A percentile compares a stretch with the other conserved stretches of the same genome.
Conservation (phyloP, 202 grass and related monocot species). For the Eragrostis tef region DNA sequence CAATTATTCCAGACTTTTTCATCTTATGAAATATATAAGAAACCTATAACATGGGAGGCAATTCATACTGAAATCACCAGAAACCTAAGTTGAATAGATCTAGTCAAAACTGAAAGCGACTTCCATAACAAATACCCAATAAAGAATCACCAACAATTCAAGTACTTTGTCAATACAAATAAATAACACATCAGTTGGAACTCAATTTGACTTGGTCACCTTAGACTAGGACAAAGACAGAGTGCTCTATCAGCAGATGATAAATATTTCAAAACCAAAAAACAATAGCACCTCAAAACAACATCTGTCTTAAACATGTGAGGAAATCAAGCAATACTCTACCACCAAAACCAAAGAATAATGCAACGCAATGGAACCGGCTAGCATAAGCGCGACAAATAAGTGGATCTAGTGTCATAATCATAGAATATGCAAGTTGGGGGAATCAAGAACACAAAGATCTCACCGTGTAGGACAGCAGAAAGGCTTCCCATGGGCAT, state of each 20-base stretch:
- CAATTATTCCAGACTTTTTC: conserved; percentile 21
- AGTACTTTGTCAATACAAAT: conserved; percentile 20
- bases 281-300: not conserved
- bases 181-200: not conserved
- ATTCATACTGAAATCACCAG: not conserved
- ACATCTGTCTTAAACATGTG: not conserved
- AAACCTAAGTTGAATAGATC: not conserved
- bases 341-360: conserved; percentile 22
- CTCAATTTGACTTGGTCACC: not conserved
- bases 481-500: conserved; percentile 82
- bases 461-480: conserved; percentile 75
- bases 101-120: conserved; percentile 9
- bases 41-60: not conserved
- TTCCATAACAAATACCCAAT: not conserved
- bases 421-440: conserved; percentile 17
- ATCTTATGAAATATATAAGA: not conserved
- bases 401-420: conserved; percentile 4
- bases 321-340: conserved; percentile 18
- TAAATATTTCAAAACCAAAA: conserved; percentile 26
- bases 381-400: not conserved
- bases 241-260: conserved; percentile 6
- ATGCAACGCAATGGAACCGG: not conserved
- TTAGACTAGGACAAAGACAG: conserved; percentile 21
- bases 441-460: not conserved
- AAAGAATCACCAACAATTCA: conserved; percentile 27